phyloP scores from a whole-genome alignment of 2,329 filamentous ascomycete species.

The Purpureocillium lavendulum region DNA sequence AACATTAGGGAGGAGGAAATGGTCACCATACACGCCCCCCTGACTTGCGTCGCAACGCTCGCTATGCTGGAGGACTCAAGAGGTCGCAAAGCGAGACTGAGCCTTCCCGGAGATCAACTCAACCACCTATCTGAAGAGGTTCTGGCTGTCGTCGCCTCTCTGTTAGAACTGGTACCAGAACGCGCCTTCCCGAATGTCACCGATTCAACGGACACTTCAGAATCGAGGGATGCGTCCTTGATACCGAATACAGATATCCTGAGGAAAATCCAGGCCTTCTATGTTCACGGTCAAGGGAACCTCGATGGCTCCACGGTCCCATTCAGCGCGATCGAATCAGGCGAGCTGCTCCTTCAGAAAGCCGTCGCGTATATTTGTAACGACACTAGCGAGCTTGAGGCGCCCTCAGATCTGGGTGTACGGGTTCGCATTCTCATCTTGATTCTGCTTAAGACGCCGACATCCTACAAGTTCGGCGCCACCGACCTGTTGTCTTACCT shows the following conservation, averaged over 20 bases:
- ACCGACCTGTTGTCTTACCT: constrained; percentile 41
- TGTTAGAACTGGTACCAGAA: constrained; percentile 58
- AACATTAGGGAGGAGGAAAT: constrained; percentile 96
- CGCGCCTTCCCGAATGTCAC: constrained; percentile 41
- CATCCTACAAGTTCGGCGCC: constrained; percentile 34
- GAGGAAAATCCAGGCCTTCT: constrained; percentile 56
- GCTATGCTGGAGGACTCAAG: constrained; percentile 53
- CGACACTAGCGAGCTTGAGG: constrained; percentile 29
- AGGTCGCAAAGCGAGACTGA: constrained; percentile 20
- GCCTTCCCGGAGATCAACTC: constrained; percentile 24
- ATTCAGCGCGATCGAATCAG: constrained; percentile 45
- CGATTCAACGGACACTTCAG: constrained; percentile 3
- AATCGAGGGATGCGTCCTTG: constrained; percentile 1
- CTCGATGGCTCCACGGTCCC: constrained; percentile 54
- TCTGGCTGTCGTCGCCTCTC: constrained; percentile 42
- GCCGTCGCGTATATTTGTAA: constrained; percentile 43
- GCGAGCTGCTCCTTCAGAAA: constrained; percentile 57
- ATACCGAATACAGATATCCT: constrained; percentile 41
- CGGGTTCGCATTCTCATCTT: constrained; percentile 52
- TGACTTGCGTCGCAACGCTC: constrained; percentile 51
- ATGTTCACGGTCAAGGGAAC: constrained; percentile 61
- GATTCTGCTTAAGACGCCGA: constrained; percentile 44
- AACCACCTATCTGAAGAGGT: constrained; percentile 22
- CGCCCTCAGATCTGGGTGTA: constrained; percentile 38
- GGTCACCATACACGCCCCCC: constrained; percentile 75